A percentile compares a stretch with the other conserved stretches of the same genome.
Conservation (phyloP, 1,284 basidiomycete genomes). For the Ganoderma sinense region DNA sequence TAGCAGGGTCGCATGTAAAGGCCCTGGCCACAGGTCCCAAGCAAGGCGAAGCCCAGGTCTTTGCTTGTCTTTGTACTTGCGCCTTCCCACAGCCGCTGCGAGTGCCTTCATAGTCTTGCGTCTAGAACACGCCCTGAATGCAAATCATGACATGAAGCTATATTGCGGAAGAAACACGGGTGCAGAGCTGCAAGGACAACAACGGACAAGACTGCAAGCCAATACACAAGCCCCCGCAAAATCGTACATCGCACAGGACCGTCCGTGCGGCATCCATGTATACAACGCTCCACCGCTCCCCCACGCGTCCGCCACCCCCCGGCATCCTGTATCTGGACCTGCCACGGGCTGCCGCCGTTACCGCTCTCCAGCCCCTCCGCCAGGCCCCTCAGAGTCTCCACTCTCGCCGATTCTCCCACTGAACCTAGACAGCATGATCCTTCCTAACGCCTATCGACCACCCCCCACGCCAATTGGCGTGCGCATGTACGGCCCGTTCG, state of each 20-base stretch:
- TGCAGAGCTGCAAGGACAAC: slow-evolving; percentile 23
- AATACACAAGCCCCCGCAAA: slow-evolving; percentile 18
- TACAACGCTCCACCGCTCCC: slow-evolving; percentile 15
- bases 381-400: background rate
- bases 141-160: slow-evolving; percentile 6
- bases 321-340: background rate
- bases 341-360: background rate
- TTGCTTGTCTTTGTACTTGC: background rate
- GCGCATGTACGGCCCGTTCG: slow-evolving; percentile 69
- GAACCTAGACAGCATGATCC: background rate
- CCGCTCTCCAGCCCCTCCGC: slow-evolving; percentile 4
- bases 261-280: slow-evolving; percentile 26
- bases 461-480: slow-evolving; percentile 66
- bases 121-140: background rate
- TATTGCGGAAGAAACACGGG: slow-evolving; percentile 15
- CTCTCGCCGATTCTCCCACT: slow-evolving; percentile 5
- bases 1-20: background rate
- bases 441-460: slow-evolving; percentile 51
- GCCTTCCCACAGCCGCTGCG: slow-evolving; percentile 6
- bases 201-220: slow-evolving; percentile 20
- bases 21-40: slow-evolving; percentile 5
- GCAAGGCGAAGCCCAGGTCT: background rate
- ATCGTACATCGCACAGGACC: slow-evolving; percentile 27
- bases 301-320: slow-evolving; percentile 6
- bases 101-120: slow-evolving; percentile 7